These are phyloP conservation scores for Albizia julibrissin DNA, from an alignment of 306 rosid genomes.

Conservation along the genomic window DNA sequence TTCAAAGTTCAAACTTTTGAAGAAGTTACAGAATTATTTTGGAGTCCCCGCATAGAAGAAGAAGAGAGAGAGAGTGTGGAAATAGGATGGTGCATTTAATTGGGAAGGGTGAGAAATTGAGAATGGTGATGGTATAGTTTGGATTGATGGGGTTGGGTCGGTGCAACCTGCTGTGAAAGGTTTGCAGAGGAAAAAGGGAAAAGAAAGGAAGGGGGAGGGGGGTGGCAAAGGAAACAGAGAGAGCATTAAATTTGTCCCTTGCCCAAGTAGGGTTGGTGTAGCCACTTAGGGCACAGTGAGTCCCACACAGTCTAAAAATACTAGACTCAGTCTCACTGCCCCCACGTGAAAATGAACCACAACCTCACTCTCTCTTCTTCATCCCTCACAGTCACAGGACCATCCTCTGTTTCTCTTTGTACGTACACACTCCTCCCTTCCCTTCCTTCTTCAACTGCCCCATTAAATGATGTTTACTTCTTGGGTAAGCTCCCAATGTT, in stretches of 20 bases:
- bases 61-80: background rate
- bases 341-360: constrained; percentile 45
- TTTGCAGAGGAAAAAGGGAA: background rate
- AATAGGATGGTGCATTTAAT: background rate
- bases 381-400: background rate
- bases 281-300: constrained; percentile 10
- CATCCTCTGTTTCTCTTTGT: constrained; percentile 13
- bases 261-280: constrained; percentile 35
- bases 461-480: constrained; percentile 29
- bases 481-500: background rate
- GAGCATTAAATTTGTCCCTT: constrained; percentile 65
- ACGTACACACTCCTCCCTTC: background rate
- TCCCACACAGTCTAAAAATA: constrained; percentile 20
- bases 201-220: background rate
- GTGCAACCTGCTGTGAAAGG: constrained; percentile 15
- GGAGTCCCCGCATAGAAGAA: constrained; percentile 8
- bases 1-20: background rate
- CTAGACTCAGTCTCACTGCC: constrained; percentile 31
- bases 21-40: constrained; percentile 7
- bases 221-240: constrained; percentile 17
- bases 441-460: constrained; percentile 36
- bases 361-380: constrained; percentile 21
- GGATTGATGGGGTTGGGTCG: constrained; percentile 25
- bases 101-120: background rate
- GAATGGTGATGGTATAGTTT: background rate